Percentiles rank a stretch among this genome's conserved stretches.
These are phyloP conservation scores for Backusella australiensis DNA, from an alignment of 192 early-diverging fungal species.

Conservation along the genomic window DNA sequence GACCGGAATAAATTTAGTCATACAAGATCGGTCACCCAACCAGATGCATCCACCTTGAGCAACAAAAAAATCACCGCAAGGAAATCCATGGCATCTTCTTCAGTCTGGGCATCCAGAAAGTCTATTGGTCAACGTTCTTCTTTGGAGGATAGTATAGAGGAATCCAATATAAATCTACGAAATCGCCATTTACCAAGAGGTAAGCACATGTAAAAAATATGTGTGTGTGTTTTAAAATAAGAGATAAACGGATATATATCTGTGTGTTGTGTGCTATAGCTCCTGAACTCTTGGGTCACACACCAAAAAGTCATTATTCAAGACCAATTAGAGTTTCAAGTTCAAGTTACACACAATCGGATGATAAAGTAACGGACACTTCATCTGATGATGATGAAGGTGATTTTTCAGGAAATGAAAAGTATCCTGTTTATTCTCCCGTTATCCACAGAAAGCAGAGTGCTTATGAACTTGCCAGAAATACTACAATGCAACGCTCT, in stretches of 20 bases:
- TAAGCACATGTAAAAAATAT: background rate
- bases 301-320: constrained; percentile 8
- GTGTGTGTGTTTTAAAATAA: background rate
- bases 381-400: background rate
- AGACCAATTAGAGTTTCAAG: constrained; percentile 5
- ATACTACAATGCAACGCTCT: background rate
- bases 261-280: background rate
- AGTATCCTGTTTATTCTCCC: background rate
- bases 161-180: background rate
- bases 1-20: constrained; percentile 6
- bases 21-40: constrained; percentile 1
- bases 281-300: background rate
- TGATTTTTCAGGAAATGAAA: constrained; percentile 1
- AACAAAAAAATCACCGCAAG: background rate
- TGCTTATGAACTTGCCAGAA: background rate
- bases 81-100: background rate
- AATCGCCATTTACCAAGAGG: background rate
- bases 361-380: constrained; percentile 6
- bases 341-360: constrained; percentile 4
- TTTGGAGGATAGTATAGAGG: background rate
- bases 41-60: background rate
- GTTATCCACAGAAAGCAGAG: background rate
- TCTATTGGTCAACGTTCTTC: background rate
- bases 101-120: background rate
- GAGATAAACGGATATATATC: background rate